Base-by-base conservation (phyloP, 495 filamentous ascomycete species). In the Neurospora sp. region DNA sequence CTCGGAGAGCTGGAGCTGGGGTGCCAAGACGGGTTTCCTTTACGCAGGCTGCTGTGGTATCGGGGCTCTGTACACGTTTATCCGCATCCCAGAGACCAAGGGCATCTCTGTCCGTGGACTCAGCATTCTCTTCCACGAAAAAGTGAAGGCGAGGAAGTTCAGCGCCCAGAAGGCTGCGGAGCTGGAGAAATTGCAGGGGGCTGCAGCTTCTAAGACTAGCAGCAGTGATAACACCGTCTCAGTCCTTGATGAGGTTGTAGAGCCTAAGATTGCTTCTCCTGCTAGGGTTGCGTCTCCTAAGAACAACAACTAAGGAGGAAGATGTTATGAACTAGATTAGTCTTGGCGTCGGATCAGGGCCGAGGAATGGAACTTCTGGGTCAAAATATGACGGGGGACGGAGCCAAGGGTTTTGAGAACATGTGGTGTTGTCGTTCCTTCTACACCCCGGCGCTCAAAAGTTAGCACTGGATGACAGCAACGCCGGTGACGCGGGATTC, bases 111-210 rank as follows among this genome's bases (percentile, higher is more conserved):
- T 82, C 74, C 84, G 83, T 7, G 87, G 87, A 77, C 79, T 90
- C n/a, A 88, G 89, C 75, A 83, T 89, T 39, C 79, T 90, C 72
- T 90, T 89, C 78, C 82, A 86, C 72, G 82, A 83, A 61, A 81
- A 79, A 22, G 80, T 87, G 5, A 76, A 77, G 1, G 84, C 86
- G 8, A 80, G 84, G 71, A 81, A 87, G 73, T 89, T 89, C 75
- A 77, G 69, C 73, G 35, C 38, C 14, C 31, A 70, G 18, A 71
- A 68, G 66, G 76, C 74, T n/a, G 39, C 68, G 14, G 68, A 69
- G 14, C 41, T 78, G 27, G 74, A 75, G 14, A 39, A 27, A 37
- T 35, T 35, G 53, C 53, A 35, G 22, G 40, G 69, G 10, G 40
- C 18, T 39, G 39, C 40, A 44, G 39, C 69, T 44, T 31, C 37